A percentile compares a stretch with the other conserved stretches of the same genome.
Evolutionary conservation across 2,329 filamentous ascomycete species (phyloP).

Genomic region (Nemania sp.): DNA sequence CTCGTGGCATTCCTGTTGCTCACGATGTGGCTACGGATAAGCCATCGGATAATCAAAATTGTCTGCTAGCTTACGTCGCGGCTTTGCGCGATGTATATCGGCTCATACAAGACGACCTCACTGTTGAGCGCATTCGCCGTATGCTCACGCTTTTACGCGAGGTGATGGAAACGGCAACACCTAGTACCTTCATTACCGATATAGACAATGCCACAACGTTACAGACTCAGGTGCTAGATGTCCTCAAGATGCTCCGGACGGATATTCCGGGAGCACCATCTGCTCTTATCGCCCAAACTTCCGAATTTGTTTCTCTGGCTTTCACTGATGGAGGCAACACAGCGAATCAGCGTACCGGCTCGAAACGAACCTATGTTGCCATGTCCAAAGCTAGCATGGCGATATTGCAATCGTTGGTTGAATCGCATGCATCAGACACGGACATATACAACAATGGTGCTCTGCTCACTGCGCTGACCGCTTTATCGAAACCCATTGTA

Average conservation of each 20-base stretch:
- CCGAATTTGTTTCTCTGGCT: slow-evolving; percentile 72
- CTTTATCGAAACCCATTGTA: slow-evolving; percentile 69
- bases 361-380: slow-evolving; percentile 81
- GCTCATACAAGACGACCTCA: slow-evolving; percentile 67
- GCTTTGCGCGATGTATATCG: slow-evolving; percentile 77
- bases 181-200: slow-evolving; percentile 70
- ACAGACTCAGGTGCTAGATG: slow-evolving; percentile 70
- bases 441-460: slow-evolving; percentile 72
- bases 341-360: slow-evolving; percentile 40
- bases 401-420: slow-evolving; percentile 64
- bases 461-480: slow-evolving; percentile 65
- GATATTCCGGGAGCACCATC: slow-evolving; percentile 67
- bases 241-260: slow-evolving; percentile 68
- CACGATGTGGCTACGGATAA: slow-evolving; percentile 48
- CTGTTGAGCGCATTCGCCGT: slow-evolving; percentile 62
- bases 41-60: slow-evolving; percentile 72
- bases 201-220: slow-evolving; percentile 73
- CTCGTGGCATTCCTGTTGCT: slow-evolving; percentile 61
- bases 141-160: slow-evolving; percentile 72
- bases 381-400: slow-evolving; percentile 82
- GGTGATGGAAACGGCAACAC: slow-evolving; percentile 71
- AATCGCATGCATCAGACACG: slow-evolving; percentile 61
- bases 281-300: slow-evolving; percentile 68
- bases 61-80: slow-evolving; percentile 81
- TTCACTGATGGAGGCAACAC: slow-evolving; percentile 52